These are phyloP conservation scores for cucumber (Cucumis sativus) DNA, from an alignment of 306 rosid genomes.

Conservation along the genomic window Cucumber_9930_V3 NC_026658.2:14632501-14633000, in stretches of 20 bases:
- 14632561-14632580: background rate
- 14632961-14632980: background rate
- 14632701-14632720: background rate
- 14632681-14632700: background rate
- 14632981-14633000: background rate
- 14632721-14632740: background rate
- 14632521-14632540: background rate
- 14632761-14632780: no score
- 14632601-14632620: background rate
- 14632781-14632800: no score
- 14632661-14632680: background rate
- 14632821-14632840: no score
- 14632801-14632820: no score
- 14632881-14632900: background rate
- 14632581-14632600: background rate
- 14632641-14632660: background rate
- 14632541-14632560: background rate
- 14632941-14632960: background rate
- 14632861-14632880: no score
- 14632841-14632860: no score
- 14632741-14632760: background rate
- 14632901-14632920: background rate
- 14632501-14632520: background rate
- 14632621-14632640: background rate
- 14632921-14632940: background rate